Base-by-base conservation (phyloP, 768 basidiomycete species). In the Pisolithus marmoratus region DNA sequence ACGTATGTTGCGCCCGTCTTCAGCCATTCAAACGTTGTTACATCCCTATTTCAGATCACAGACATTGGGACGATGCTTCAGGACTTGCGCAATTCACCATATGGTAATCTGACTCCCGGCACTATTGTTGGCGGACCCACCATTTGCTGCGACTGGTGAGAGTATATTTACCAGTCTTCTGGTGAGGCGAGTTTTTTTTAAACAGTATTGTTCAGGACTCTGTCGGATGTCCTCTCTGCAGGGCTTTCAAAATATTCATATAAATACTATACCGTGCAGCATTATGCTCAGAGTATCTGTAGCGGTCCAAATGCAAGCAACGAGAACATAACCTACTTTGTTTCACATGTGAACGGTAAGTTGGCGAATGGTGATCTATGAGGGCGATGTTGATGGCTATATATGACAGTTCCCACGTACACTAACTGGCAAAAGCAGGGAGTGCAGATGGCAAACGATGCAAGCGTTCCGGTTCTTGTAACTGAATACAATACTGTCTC, bases 401-500 rank as follows among this genome's bases (percentile, higher is more conserved):
- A 19, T 7, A 20, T 19, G 20, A 19, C 48, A 68, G 69, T 70
- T 4, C 60, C 54, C 8, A 49, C 50, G 7, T 70, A 61, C 51
- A 60, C 67, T 23, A 59, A 59, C 7, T 70, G 69, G 69, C 65
- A 72, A 52, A 46, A 54, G 3, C 51, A 58, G 15, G 70, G 67
- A 0, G 59, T 70, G 24, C 27, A 54, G 17, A 55, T 60, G 17
- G 68, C 63, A 1, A 59, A 63, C 42, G 45, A 60, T 12, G 27
- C 48, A 4, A 58, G 57, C 27, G 55, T 68, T 22, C 67, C 70
- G 5, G 64, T 70, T 4, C 52, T 71, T 19, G 48, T 72, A 34
- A 65, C 70, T 1, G 72, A 71, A 50, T 72, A 66, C 51, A 71
- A 71, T 48, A 64, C 63, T 24, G 69, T 72, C 19, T 61, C 70